These are phyloP conservation scores for Klebsormidium nitens DNA, from an alignment of 139 green algal genomes.

Conservation along the genomic window DNA sequence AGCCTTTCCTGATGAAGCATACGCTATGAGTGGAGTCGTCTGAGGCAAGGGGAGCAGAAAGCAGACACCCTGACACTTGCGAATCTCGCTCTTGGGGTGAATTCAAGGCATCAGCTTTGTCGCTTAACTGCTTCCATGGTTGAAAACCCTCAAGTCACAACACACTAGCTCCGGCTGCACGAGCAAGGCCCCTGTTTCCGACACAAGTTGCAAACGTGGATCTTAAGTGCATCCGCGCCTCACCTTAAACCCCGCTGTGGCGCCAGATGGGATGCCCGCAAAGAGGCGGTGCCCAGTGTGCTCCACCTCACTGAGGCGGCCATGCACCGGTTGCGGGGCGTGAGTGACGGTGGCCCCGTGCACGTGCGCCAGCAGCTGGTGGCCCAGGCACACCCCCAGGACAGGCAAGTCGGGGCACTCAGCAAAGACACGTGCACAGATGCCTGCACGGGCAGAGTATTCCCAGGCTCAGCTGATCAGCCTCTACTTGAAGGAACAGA, in stretches of 20 bases:
- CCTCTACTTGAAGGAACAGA: too few species aligned
- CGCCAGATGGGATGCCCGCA: constrained; percentile 63
- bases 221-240: neutral
- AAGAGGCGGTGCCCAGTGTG: constrained; percentile 78
- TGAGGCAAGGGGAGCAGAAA: too few species aligned
- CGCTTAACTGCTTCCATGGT: too few species aligned
- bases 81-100: too few species aligned
- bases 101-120: too few species aligned
- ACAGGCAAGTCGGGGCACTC: constrained; percentile 60
- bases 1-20: too few species aligned
- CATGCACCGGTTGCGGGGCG: constrained; percentile 85
- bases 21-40: too few species aligned
- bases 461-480: constrained; percentile 4
- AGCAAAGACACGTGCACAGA: constrained; percentile 50
- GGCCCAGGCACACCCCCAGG: constrained; percentile 94
- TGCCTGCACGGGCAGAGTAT: constrained; percentile 50
- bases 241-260: constrained; percentile 20
- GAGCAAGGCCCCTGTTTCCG: too few species aligned
- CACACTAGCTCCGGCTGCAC: too few species aligned
- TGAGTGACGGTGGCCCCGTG: constrained; percentile 61
- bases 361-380: constrained; percentile 64
- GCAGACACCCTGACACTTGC: too few species aligned
- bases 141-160: too few species aligned
- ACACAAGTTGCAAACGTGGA: neutral
- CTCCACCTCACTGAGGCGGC: constrained; percentile 59